Evolutionary conservation across 306 rosid genomes (phyloP).

Genomic region (Dryas alaskensis): DNA sequence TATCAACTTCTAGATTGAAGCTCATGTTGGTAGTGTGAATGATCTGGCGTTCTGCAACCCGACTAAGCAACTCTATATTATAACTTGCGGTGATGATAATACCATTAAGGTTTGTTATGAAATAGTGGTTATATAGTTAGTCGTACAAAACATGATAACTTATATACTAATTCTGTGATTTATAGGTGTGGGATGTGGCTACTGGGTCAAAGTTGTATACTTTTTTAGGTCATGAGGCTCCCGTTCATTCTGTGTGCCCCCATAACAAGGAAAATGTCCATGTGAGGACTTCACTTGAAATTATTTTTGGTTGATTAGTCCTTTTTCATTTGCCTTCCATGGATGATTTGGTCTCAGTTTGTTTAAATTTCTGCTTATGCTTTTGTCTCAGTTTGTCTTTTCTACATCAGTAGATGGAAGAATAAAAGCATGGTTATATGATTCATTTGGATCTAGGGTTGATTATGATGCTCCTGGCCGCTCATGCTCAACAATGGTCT

Average conservation of each 20-base stretch:
- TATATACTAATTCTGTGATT: slow-evolving; percentile 15
- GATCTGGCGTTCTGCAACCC: slow-evolving; percentile 46
- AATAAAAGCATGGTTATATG: slow-evolving; percentile 71
- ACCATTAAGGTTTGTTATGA: slow-evolving; percentile 47
- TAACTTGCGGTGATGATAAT: slow-evolving; percentile 58
- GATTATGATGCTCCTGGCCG: slow-evolving; percentile 85
- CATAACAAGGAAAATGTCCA: slow-evolving; percentile 75
- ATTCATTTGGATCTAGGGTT: slow-evolving; percentile 65
- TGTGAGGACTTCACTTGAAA: slow-evolving; percentile 40
- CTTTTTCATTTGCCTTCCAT: background rate
- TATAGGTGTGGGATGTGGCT: slow-evolving; percentile 83
- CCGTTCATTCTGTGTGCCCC: slow-evolving; percentile 82
- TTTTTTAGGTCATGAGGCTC: slow-evolving; percentile 87
- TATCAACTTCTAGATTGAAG: slow-evolving; percentile 41
- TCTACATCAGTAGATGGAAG: slow-evolving; percentile 84
- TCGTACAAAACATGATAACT: slow-evolving; percentile 5
- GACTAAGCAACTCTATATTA: slow-evolving; percentile 26
- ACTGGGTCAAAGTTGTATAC: slow-evolving; percentile 61
- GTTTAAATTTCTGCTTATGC: slow-evolving; percentile 18
- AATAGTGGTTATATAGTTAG: slow-evolving; percentile 3
- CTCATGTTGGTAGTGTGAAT: slow-evolving; percentile 53
- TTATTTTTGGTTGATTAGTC: background rate
- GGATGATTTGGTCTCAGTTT: slow-evolving; percentile 19
- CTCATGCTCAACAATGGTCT: slow-evolving; percentile 79
- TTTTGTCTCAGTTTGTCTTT: slow-evolving; percentile 43